Evolutionary conservation across 768 basidiomycete species (phyloP).

Genomic region (Xerocomus potaroensis): DNA sequence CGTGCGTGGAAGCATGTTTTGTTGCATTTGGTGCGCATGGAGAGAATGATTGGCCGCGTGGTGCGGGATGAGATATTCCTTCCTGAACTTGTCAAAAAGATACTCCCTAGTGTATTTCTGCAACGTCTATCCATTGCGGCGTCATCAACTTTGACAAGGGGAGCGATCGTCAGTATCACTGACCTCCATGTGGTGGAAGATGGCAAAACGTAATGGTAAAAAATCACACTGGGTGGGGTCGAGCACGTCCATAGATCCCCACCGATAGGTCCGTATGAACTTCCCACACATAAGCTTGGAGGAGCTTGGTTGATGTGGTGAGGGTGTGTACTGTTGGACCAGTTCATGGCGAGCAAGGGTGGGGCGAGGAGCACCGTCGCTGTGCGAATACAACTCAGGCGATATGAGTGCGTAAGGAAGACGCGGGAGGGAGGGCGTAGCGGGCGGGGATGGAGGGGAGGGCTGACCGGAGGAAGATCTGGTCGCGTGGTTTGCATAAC

Average conservation of each 20-base stretch:
- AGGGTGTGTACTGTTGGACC: constrained; percentile 68
- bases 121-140: constrained; percentile 52
- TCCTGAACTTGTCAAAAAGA: constrained; percentile 72
- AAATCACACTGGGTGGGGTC: constrained; percentile 82
- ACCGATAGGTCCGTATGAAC: constrained; percentile 71
- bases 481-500: constrained; percentile 47
- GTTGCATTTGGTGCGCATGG: constrained; percentile 42
- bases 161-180: constrained; percentile 23
- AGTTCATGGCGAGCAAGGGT: constrained; percentile 65
- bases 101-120: constrained; percentile 84
- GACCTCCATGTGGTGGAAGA: constrained; percentile 90
- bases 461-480: constrained; percentile 47
- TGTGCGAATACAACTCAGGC: constrained; percentile 80
- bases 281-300: constrained; percentile 54
- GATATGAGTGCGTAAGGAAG: constrained; percentile 84
- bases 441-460: constrained; percentile 68
- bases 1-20: constrained; percentile 32
- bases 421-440: constrained; percentile 54
- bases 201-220: constrained; percentile 64
- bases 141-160: constrained; percentile 19
- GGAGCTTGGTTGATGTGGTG: constrained; percentile 38
- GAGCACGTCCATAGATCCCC: constrained; percentile 80
- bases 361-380: constrained; percentile 65
- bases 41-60: constrained; percentile 43
- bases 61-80: constrained; percentile 52